A percentile compares a stretch with the other conserved stretches of the same genome.
phyloP scores from a whole-genome alignment of 2,329 filamentous ascomycete genomes.

The Sarocladium brachiariae region DNA sequence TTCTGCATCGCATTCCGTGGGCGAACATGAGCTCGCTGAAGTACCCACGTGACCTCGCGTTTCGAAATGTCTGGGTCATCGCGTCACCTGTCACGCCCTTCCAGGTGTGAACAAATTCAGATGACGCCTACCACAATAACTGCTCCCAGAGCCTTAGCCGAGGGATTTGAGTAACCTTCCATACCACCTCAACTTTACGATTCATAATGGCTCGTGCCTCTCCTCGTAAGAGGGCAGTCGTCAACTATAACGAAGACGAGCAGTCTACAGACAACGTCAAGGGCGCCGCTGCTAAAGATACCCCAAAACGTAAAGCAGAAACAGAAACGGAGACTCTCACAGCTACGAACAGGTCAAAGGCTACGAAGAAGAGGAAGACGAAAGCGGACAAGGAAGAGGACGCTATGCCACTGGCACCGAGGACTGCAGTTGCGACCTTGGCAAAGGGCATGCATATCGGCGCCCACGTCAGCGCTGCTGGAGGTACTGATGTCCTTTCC shows the following conservation, averaged over 20 bases:
- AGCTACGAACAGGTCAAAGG: slow-evolving; percentile 15
- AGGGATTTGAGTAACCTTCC: neutral
- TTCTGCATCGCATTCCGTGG: no score
- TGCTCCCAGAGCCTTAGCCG: no score
- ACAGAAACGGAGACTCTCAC: slow-evolving; percentile 16
- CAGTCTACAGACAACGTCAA: slow-evolving; percentile 16
- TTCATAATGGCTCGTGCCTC: slow-evolving; percentile 28
- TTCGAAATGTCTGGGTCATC: slow-evolving; percentile 11
- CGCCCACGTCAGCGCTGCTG: slow-evolving; percentile 84
- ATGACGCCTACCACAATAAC: neutral
- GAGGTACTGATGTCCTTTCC: slow-evolving; percentile 46
- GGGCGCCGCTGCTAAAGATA: slow-evolving; percentile 14
- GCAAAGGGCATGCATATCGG: slow-evolving; percentile 74
- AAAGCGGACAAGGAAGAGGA: slow-evolving; percentile 32
- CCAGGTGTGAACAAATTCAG: neutral
- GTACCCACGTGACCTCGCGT: slow-evolving; percentile 20
- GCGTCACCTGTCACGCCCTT: slow-evolving; percentile 17
- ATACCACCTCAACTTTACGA: neutral
- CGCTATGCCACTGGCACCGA: slow-evolving; percentile 56
- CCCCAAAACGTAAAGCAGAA: slow-evolving; percentile 20
- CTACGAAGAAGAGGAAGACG: slow-evolving; percentile 38
- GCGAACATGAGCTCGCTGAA: neutral
- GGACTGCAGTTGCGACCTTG: slow-evolving; percentile 58
- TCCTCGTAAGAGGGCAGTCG: slow-evolving; percentile 22
- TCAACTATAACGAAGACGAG: slow-evolving; percentile 26